These are phyloP conservation scores for Helichrysum umbraculigerum DNA, from an alignment of 129 eudicot species.

Conservation along the genomic window DNA sequence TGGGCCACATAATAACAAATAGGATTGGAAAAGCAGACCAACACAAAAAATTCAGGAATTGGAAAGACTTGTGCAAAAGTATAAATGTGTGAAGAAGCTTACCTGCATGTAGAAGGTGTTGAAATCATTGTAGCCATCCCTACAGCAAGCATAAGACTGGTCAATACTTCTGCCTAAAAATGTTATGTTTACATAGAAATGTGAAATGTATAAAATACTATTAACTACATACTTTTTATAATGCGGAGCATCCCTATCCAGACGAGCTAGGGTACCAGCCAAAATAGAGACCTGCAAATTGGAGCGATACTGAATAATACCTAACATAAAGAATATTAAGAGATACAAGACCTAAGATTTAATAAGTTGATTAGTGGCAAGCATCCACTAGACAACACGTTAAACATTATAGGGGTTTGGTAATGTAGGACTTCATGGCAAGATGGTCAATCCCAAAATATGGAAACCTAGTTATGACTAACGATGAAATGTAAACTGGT, in stretches of 20 bases:
- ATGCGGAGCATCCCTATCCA: conserved; percentile 96
- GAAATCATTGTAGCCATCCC: conserved; percentile 99
- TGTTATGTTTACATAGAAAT: background rate
- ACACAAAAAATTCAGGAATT: background rate
- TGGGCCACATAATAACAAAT: background rate
- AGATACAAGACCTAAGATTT: background rate
- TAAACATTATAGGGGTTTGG: background rate
- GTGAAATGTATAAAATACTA: background rate
- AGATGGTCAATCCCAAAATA: background rate
- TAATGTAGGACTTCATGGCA: background rate
- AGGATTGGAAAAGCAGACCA: background rate
- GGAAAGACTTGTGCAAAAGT: background rate
- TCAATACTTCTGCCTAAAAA: conserved; percentile 6
- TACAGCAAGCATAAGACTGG: conserved; percentile 44
- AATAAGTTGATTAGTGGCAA: background rate
- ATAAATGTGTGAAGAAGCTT: conserved; percentile 14
- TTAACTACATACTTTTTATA: conserved; percentile 69
- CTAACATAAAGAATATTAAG: conserved; percentile 2
- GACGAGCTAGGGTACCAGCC: conserved; percentile 97
- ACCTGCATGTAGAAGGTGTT: conserved; percentile 99
- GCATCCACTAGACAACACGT: background rate
- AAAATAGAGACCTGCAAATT: conserved; percentile 77
- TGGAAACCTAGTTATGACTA: background rate
- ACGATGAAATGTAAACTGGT: background rate
- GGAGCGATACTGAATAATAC: conserved; percentile 12